Evolutionary conservation across 768 basidiomycete species (phyloP), one percentile per base, ranked within the genome.

Genomic region (Sarcodon aspratus): DNA sequence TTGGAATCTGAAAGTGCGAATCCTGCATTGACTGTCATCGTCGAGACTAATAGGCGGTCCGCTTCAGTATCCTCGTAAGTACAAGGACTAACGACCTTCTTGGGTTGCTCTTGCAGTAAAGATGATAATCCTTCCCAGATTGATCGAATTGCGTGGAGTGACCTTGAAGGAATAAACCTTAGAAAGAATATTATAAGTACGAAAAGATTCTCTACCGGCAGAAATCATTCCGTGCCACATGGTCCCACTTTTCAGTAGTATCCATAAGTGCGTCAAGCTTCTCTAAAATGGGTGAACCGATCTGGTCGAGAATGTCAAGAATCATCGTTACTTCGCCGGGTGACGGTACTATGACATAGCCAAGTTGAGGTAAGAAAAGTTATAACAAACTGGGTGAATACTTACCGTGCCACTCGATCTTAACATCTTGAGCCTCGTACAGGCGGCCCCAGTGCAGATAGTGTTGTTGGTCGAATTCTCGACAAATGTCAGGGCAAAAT

Each of bases 341-440:
- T 12, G 71, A 77, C 1, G 84, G 83, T 9, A 82, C 80, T 78
- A 45, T 7, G 45, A 27, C 21, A 27, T 5, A 27, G 21, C 21
- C 21, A 27, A 27, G 5, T 45, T 44, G 15, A 12, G 50, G 43
- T 55, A 18, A 61, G 47, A 52, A 37, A 51, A 51, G 46, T 15
- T 33, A n/a, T n/a, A 35, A n/a, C n/a, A 2, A 9, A 21, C 31
- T 7, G 44, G 36, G 33, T 38, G 40, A 47, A 21, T 7, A 56
- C 72, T 43, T 57, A 85, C 85, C 77, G 61, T 95, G 93, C 94
- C 94, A 98, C 50, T 89, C 80, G 34, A 93, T 75, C 49, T 78
- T 73, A 45, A 93, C 82, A 48, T 96, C 88, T 56, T 82, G 71
- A 4, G 83, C 68, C 49, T 85, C 78, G 63, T 84, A 89, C 32